These are phyloP conservation scores for Sugiyamaella neomexicana DNA, from an alignment of 1,139 yeast species.

Conservation along the genomic window DNA sequence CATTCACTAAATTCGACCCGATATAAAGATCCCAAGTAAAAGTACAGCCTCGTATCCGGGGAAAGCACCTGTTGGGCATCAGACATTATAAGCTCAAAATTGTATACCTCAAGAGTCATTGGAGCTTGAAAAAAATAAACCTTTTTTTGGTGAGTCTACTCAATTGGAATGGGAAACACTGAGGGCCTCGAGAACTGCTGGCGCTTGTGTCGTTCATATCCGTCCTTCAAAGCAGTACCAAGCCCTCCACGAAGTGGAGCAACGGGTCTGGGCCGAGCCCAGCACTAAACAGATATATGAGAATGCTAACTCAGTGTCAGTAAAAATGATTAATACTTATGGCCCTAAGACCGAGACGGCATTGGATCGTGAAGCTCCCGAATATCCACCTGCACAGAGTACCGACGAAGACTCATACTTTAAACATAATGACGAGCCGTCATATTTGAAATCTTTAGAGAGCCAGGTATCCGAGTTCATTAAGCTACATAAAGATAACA, in stretches of 20 bases:
- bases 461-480: slow-evolving; percentile 61
- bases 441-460: slow-evolving; percentile 64
- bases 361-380: slow-evolving; percentile 73
- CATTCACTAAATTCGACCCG: too few relatives aligned
- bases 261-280: slow-evolving; percentile 7
- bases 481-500: slow-evolving; percentile 43
- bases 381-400: slow-evolving; percentile 73
- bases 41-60: too few relatives aligned
- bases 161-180: neutral
- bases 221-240: too few relatives aligned
- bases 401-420: slow-evolving; percentile 78
- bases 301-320: neutral
- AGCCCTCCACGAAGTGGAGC: slow-evolving; percentile 1
- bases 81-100: too few relatives aligned
- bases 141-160: neutral
- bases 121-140: too few relatives aligned
- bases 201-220: too few relatives aligned
- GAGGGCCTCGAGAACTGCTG: too few relatives aligned
- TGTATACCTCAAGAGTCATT: too few relatives aligned
- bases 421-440: slow-evolving; percentile 67
- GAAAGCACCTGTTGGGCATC: too few relatives aligned
- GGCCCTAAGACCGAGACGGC: slow-evolving; percentile 72
- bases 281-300: neutral
- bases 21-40: too few relatives aligned
- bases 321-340: slow-evolving; percentile 52